Evolutionary conservation across 116 monocot species (phyloP).

Genomic region (Trichopus zeylanicus): DNA sequence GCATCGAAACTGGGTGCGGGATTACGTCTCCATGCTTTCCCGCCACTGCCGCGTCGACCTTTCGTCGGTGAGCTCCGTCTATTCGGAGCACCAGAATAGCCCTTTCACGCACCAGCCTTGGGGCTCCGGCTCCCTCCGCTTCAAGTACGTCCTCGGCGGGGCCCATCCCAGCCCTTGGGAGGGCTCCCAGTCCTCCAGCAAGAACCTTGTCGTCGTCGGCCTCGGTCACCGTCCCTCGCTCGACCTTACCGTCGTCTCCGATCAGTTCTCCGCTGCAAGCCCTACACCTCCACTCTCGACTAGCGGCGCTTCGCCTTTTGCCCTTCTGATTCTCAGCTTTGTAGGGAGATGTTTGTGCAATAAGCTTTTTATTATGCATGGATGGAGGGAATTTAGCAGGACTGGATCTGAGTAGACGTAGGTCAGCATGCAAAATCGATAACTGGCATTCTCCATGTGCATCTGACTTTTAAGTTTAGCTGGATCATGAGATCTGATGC

Average conservation of each 20-base stretch:
- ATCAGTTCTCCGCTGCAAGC: no score
- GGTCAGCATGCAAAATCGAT: no score
- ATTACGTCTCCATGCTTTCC: slow-evolving; percentile 68
- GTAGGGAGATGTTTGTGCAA: no score
- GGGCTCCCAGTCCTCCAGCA: slow-evolving; percentile 92
- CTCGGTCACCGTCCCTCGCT: no score
- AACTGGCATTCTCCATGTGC: no score
- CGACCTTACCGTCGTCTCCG: slow-evolving; percentile 50
- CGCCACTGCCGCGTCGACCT: slow-evolving; percentile 51
- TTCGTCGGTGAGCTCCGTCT: slow-evolving; percentile 76
- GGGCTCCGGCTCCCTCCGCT: slow-evolving; percentile 71
- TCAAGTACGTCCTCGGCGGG: no score
- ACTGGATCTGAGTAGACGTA: no score
- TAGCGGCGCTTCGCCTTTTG: slow-evolving; percentile 84
- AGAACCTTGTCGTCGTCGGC: slow-evolving; percentile 87
- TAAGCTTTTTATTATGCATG: no score
- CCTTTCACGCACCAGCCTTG: slow-evolving; percentile 94
- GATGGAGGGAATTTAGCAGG: no score
- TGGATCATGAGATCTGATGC: no score
- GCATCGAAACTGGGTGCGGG: slow-evolving; percentile 68
- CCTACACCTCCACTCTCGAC: slow-evolving; percentile 68
- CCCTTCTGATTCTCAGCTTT: no score
- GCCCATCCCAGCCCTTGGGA: slow-evolving; percentile 95
- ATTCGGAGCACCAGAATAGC: slow-evolving; percentile 93
- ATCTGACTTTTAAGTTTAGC: no score